Evolutionary conservation across 352 stramenopile species (phyloP), one percentile per base, ranked within the genome.

Genomic region (Paralagenidium karlingii): DNA sequence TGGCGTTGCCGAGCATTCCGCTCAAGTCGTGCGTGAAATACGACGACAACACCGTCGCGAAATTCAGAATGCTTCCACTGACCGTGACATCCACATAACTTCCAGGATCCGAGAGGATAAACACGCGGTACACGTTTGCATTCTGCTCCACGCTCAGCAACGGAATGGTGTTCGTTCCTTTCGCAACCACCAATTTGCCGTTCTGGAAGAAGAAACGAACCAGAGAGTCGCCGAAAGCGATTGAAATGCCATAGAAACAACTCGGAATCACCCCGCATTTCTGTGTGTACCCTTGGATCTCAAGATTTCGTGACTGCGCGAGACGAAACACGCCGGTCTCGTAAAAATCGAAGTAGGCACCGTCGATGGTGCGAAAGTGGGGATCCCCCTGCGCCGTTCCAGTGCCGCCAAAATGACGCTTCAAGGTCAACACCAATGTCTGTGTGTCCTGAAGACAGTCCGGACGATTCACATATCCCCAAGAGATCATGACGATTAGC

Each of bases 1-100:
- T 45, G 15, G 27, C 24, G 39, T 45, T 45, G 39, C 39, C 39
- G 15, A 45, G 16, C 9, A 45, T n/a, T 6, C 39, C 39, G 8
- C 28, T 34, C 10, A 26, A 16, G 12, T 37, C 16, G 15, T 45
- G 16, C 15, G 21, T 28, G 11, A 21, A 37, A 11, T 18, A n/a
- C 8, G 39, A 26, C 12, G 24, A 21, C 9, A 45, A 6, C 8
- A 18, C 26, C 19, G 37, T 20, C 10, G 24, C 37, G 13, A 45
- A n/a, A 16, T 21, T 26, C 19, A 29, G 24, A 29, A 38, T 38
- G 25, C 37, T 18, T 26, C 28, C 5, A 5, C 11, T 21, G 6
- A 37, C 19, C 9, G 25, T 37, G 11, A 45, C 39, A 29, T 45
- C 39, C 9, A 45, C 39, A 21, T 45, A 45, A n/a, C 7, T 38